Base-by-base conservation (phyloP, 2,329 filamentous ascomycete genomes). In the Elsinoe ampelina region DNA sequence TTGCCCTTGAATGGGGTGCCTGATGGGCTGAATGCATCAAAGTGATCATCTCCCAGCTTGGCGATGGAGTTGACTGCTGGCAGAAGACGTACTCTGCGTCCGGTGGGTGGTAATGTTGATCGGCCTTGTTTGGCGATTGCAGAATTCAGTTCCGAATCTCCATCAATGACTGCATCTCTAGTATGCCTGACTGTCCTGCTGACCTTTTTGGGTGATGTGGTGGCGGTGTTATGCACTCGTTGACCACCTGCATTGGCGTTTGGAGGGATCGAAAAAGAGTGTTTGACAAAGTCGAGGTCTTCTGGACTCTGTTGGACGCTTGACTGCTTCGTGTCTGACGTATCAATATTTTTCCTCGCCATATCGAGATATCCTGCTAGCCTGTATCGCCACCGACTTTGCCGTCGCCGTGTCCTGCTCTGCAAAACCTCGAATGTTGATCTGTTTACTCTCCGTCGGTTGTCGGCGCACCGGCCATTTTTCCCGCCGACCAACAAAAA, bases 311-410 rank as follows among this genome's bases (percentile, higher is more conserved):
- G 15, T 19, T 19, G 41, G n/a, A 13, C 26, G 6, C 10, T 45
- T 26, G 45, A 12, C 22, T 5, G 10, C 45, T 20, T 17, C 12
- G 41, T 17, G 8, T 5, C n/a, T 17, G 11, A 30, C 13, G 12
- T 39, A 52, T 52, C 41, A 48, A 38, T 56, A 38, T 56, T 56
- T 32, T 48, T 56, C 41, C 41, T 56, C 30, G 54, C 54, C 54
- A 56, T 56, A 2, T 56, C 52, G 13, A 35, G 3, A 20, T n/a
- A 22, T 3, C 3, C 17, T 2, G 5, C 8, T 13, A 13, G n/a
- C 26, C 10, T 17, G 2, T 4, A 13, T 38, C 50, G 50, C 36
- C 35, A 38, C 22, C 34, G n/a, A 55, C 22, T 51, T 17, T 51
- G 47, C 41, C 22, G 52, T 34, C 36, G 22, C 30, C 20, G 13